These are phyloP conservation scores for Colletotrichum coccodes DNA, from an alignment of 2,329 filamentous ascomycete species.

Conservation along the genomic window DNA sequence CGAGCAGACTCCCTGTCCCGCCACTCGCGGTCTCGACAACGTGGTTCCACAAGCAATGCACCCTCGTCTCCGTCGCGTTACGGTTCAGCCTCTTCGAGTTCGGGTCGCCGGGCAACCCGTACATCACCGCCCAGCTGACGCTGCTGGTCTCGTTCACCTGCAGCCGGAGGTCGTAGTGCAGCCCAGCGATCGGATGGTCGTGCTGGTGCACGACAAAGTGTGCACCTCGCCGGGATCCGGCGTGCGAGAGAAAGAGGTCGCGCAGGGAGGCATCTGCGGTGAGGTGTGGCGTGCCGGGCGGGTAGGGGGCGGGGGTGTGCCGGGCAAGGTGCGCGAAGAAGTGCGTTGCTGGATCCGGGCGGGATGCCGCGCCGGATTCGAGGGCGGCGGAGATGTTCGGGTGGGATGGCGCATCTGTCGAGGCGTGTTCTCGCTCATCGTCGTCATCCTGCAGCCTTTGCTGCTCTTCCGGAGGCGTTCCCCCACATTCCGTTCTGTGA, in stretches of 20 bases:
- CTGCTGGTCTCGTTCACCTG: conserved; percentile 76
- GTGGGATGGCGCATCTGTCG: not conserved
- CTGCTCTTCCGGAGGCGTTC: not conserved
- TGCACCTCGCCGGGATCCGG: conserved; percentile 45
- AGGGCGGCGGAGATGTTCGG: conserved; percentile 45
- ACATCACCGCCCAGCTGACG: conserved; percentile 73
- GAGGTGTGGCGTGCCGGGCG: conserved; percentile 41
- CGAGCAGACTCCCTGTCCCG: conserved; percentile 66
- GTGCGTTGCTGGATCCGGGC: conserved; percentile 51
- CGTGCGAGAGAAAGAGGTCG: conserved; percentile 48
- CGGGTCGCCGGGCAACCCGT: conserved; percentile 67
- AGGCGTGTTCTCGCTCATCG: not conserved
- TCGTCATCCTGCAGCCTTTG: not conserved
- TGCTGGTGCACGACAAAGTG: conserved; percentile 80
- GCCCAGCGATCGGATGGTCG: conserved; percentile 75
- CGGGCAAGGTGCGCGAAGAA: conserved; percentile 47
- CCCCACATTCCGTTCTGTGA: not conserved
- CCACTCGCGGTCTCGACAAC: conserved; percentile 67
- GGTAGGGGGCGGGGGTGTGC: conserved; percentile 37
- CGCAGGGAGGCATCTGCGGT: conserved; percentile 45
- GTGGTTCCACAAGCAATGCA: conserved; percentile 72
- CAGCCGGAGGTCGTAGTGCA: conserved; percentile 75
- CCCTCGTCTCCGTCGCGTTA: conserved; percentile 70
- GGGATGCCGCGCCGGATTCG: conserved; percentile 49
- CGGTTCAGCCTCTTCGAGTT: conserved; percentile 64